phyloP scores from a whole-genome alignment of 202 grass and related monocot species.

The Carex arenaria region DNA sequence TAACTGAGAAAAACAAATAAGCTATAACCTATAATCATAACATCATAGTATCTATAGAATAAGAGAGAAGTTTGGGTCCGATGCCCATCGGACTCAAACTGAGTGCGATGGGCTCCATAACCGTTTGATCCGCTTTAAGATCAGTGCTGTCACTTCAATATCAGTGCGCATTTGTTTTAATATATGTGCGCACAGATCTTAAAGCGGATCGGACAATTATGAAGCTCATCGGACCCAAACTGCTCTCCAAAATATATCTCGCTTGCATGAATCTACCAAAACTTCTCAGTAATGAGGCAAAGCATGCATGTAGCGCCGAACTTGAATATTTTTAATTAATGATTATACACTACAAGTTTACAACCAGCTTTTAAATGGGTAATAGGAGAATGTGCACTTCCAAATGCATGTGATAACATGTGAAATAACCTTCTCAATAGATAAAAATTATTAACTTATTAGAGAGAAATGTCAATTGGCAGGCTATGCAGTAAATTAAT shows the following conservation, averaged over 20 bases:
- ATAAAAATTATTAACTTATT: background rate
- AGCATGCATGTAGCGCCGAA: background rate
- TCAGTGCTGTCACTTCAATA: too few relatives aligned
- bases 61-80: too few relatives aligned
- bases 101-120: too few relatives aligned
- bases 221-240: too few relatives aligned
- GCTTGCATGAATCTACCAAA: background rate
- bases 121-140: too few relatives aligned
- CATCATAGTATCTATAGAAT: background rate
- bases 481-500: background rate
- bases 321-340: background rate
- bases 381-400: slow-evolving; percentile 2
- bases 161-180: too few relatives aligned
- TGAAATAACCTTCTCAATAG: background rate
- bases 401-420: background rate
- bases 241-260: background rate
- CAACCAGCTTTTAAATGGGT: background rate
- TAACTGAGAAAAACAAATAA: background rate
- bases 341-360: background rate
- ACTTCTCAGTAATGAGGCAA: background rate
- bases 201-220: too few relatives aligned
- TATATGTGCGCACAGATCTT: too few relatives aligned
- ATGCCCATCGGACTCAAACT: too few relatives aligned
- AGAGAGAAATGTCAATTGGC: background rate
- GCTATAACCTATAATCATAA: background rate